Evolutionary conservation across 2,329 filamentous ascomycete genomes (phyloP).

Genomic region (Colletotrichum acutatum): DNA sequence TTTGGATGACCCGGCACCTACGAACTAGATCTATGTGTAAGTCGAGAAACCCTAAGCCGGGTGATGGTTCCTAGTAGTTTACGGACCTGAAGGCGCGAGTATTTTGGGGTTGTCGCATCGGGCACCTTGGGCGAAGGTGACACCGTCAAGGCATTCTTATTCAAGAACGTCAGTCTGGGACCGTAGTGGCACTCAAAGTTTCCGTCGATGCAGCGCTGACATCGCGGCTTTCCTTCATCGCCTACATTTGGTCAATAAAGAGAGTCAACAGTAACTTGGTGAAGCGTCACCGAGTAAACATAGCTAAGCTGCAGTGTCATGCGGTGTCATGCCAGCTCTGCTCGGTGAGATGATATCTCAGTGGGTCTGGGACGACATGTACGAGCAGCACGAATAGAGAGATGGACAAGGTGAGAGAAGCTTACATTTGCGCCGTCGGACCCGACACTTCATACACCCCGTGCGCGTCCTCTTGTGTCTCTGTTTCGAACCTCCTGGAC

Average conservation of each 20-base stretch:
- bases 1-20: background rate
- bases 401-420: background rate
- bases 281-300: background rate
- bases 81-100: slow-evolving; percentile 36
- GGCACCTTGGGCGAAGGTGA: slow-evolving; percentile 22
- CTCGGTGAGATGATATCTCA: background rate
- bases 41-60: background rate
- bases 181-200: slow-evolving; percentile 61
- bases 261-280: background rate
- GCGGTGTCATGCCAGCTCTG: background rate
- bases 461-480: slow-evolving; percentile 49
- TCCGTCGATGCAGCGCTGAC: slow-evolving; percentile 58
- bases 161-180: slow-evolving; percentile 57
- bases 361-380: background rate
- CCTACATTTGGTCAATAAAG: slow-evolving; percentile 45
- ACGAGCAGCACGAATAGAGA: background rate
- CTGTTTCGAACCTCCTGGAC: slow-evolving; percentile 4
- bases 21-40: slow-evolving; percentile 26
- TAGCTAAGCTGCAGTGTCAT: background rate
- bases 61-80: background rate
- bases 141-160: slow-evolving; percentile 59
- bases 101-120: slow-evolving; percentile 18
- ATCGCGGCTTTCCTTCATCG: slow-evolving; percentile 61
- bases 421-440: slow-evolving; percentile 60
- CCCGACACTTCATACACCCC: slow-evolving; percentile 60